Conservation (phyloP, 2,329 filamentous ascomycete genomes). For the Emmonsia crescens region DNA sequence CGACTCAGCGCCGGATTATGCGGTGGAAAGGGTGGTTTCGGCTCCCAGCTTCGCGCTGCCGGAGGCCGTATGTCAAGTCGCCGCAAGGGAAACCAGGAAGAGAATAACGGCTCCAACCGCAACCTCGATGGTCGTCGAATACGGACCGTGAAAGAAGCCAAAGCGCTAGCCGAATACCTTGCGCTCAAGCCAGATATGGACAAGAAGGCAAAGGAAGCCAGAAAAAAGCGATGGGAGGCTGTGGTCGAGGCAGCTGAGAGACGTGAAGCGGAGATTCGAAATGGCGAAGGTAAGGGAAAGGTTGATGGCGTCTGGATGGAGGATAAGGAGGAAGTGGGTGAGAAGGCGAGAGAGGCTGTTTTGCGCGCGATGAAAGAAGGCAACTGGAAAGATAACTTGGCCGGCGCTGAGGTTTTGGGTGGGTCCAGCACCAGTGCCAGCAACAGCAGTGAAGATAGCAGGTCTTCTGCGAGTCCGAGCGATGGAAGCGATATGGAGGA, state of each 20-base stretch:
- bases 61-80: slow-evolving; percentile 97
- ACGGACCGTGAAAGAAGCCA: slow-evolving; percentile 88
- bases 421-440: slow-evolving; percentile 32
- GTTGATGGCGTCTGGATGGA: slow-evolving; percentile 91
- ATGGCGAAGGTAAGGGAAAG: slow-evolving; percentile 50
- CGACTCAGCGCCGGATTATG: slow-evolving; percentile 68
- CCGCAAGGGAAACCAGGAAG: slow-evolving; percentile 72
- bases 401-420: slow-evolving; percentile 23
- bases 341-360: slow-evolving; percentile 70
- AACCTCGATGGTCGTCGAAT: slow-evolving; percentile 86
- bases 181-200: slow-evolving; percentile 98
- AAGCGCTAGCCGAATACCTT: slow-evolving; percentile 86
- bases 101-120: slow-evolving; percentile 80
- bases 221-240: slow-evolving; percentile 70
- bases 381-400: slow-evolving; percentile 34
- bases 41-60: slow-evolving; percentile 89
- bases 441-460: slow-evolving; percentile 22
- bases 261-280: slow-evolving; percentile 70
- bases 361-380: slow-evolving; percentile 59
- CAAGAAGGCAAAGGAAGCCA: slow-evolving; percentile 77
- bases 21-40: slow-evolving; percentile 96
- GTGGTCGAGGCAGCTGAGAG: slow-evolving; percentile 77
- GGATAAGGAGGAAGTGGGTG: slow-evolving; percentile 79
- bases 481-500: slow-evolving; percentile 31
- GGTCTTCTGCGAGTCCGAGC: slow-evolving; percentile 22